Evolutionary conservation across 2,329 filamentous ascomycete genomes (phyloP), one percentile per base, ranked within the genome.

Genomic region (Blastomyces emzantsi): DNA sequence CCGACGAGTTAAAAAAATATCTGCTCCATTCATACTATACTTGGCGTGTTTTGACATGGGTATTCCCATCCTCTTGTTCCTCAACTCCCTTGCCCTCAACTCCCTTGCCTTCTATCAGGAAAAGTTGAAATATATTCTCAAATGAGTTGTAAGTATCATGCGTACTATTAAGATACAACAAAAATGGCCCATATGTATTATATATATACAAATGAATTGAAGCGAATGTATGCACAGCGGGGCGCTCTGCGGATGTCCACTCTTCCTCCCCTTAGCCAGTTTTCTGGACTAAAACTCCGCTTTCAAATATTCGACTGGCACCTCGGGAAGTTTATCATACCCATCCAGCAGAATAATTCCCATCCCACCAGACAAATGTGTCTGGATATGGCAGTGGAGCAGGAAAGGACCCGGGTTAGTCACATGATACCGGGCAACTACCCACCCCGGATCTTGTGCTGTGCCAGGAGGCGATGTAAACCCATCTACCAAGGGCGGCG

Each of bases 301-400:
- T 22, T 66, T 55, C 25, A 65, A 45, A 62, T 73, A 75, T 49
- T 65, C 61, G 25, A 52, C 41, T 43, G 71, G 72, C 54, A 76
- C 67, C 25, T 73, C 68, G 0, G 79, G 79, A 78, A 77, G 81
- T 22, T 68, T 73, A 69, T 83, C 80, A 51, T 80, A 70, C 0
- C 80, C 80, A 68, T 83, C 80, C 25, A 82, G 66, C 7, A 82
- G 71, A 1, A 76, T 76, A 60, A 82, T 72, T 0, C 75, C 75
- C 79, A 82, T 82, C 0, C 79, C 80, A 0, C 79, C 79, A 30
- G 72, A 71, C 56, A 81, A 67, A 71, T 83, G 80, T 8, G 73
- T 76, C 66, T 80, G 74, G 22, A 82, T 77, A 69, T 83, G 80
- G 65, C 81, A 83, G 69, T 83, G 81, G 54, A 83, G 66, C 59